These are phyloP conservation scores for Prototheca cutis DNA, from an alignment of 163 green algal species.

Conservation along the genomic window DNA sequence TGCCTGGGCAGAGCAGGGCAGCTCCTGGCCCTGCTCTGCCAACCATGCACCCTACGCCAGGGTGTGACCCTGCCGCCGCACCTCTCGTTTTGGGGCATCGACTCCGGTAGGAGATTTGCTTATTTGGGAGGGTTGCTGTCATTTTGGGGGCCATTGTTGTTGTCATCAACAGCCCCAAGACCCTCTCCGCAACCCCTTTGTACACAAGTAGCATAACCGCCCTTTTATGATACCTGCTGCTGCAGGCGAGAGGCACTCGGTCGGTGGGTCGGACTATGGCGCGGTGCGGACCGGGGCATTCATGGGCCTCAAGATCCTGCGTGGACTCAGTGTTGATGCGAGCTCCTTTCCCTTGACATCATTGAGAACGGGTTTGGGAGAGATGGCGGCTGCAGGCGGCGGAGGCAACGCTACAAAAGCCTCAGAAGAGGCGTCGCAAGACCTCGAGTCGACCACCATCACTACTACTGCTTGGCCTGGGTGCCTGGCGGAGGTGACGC, in stretches of 20 bases:
- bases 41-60: constrained; percentile 65
- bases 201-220: background rate
- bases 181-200: background rate
- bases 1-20: constrained; percentile 46
- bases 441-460: too few relatives aligned
- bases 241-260: constrained; percentile 61
- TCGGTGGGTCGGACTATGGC: constrained; percentile 75
- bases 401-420: too few relatives aligned
- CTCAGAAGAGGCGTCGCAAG: too few relatives aligned
- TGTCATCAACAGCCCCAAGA: too few relatives aligned
- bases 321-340: too few relatives aligned
- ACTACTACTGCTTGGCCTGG: too few relatives aligned
- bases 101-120: constrained; percentile 47
- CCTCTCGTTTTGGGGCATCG: constrained; percentile 73
- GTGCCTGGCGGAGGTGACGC: constrained; percentile 47
- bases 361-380: background rate
- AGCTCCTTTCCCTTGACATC: too few relatives aligned
- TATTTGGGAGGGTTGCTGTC: background rate
- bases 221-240: background rate
- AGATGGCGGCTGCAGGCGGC: background rate
- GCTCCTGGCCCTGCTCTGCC: constrained; percentile 72
- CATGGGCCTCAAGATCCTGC: constrained; percentile 68
- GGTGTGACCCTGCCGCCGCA: constrained; percentile 48
- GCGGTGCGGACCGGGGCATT: constrained; percentile 77
- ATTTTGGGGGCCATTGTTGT: too few relatives aligned